A percentile compares a stretch with the other conserved stretches of the same genome.
These are phyloP conservation scores for Candida frijolesensis DNA, from an alignment of 1,139 yeast species.

Conservation along the genomic window DNA sequence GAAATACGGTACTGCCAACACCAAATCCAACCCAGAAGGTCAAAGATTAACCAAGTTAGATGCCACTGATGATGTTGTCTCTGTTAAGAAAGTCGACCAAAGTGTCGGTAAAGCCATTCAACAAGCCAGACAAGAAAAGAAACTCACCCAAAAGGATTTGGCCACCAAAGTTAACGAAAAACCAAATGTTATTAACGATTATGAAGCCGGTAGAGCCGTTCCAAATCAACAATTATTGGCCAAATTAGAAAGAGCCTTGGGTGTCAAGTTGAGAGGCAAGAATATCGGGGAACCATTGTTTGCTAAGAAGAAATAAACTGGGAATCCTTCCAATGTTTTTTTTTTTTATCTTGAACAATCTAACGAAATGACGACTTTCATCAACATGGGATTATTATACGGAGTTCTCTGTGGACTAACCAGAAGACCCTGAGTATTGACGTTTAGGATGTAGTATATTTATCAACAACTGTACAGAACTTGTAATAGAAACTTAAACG, in stretches of 20 bases:
- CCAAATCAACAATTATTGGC: slow-evolving; percentile 95
- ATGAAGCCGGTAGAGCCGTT: slow-evolving; percentile 95
- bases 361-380: slow-evolving; percentile 5
- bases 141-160: slow-evolving; percentile 89
- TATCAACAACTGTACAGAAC: not conserved
- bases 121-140: slow-evolving; percentile 86
- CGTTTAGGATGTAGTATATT: not conserved
- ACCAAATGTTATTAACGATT: slow-evolving; percentile 93
- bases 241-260: slow-evolving; percentile 91
- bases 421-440: not conserved
- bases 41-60: slow-evolving; percentile 93
- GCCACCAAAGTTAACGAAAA: slow-evolving; percentile 95
- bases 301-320: slow-evolving; percentile 61
- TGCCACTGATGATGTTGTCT: slow-evolving; percentile 89
- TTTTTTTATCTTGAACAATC: not conserved
- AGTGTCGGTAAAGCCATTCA: slow-evolving; percentile 87
- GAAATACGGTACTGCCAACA: slow-evolving; percentile 77
- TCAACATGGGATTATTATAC: not conserved
- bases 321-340: not conserved
- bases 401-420: not conserved
- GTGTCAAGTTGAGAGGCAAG: slow-evolving; percentile 94
- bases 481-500: not conserved
- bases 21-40: slow-evolving; percentile 79
- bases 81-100: slow-evolving; percentile 84
- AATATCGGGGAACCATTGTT: slow-evolving; percentile 90